Conservation (phyloP, 305 asterid species). For the Fraxinus angustifolia region DNA sequence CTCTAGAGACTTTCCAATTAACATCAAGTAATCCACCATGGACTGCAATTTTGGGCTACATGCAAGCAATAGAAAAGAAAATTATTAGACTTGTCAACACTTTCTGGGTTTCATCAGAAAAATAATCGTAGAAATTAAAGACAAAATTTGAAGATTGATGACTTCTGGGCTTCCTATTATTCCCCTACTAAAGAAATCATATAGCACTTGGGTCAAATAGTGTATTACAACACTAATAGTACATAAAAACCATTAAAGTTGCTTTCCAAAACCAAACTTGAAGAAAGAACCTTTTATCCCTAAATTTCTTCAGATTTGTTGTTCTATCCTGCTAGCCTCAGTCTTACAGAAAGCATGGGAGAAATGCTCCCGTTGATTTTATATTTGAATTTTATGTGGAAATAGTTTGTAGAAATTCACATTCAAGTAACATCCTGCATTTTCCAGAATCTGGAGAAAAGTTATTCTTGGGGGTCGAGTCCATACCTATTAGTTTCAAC, state of each 20-base stretch:
- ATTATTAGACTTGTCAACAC: background rate
- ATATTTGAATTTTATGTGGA: background rate
- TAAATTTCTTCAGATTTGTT: background rate
- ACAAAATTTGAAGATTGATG: background rate
- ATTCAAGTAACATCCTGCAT: background rate
- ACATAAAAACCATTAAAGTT: background rate
- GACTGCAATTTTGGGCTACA: conserved; percentile 65
- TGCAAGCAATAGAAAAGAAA: background rate
- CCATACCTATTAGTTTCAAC: background rate
- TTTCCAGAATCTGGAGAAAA: background rate
- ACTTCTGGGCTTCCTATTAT: background rate
- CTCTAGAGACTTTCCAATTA: conserved; percentile 63
- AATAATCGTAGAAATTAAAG: background rate
- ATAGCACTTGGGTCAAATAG: background rate
- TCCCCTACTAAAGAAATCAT: background rate
- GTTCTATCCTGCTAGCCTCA: background rate
- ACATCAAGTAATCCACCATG: conserved; percentile 66
- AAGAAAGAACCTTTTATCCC: background rate
- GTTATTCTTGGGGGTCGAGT: background rate
- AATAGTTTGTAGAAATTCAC: background rate
- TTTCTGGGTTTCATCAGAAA: background rate
- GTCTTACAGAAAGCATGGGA: background rate
- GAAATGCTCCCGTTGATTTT: background rate
- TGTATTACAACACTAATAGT: background rate
- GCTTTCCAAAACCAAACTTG: background rate